Evolutionary conservation across 352 stramenopile species (phyloP), one percentile per base, ranked within the genome.

Genomic region (Phytophthora foliorum): DNA sequence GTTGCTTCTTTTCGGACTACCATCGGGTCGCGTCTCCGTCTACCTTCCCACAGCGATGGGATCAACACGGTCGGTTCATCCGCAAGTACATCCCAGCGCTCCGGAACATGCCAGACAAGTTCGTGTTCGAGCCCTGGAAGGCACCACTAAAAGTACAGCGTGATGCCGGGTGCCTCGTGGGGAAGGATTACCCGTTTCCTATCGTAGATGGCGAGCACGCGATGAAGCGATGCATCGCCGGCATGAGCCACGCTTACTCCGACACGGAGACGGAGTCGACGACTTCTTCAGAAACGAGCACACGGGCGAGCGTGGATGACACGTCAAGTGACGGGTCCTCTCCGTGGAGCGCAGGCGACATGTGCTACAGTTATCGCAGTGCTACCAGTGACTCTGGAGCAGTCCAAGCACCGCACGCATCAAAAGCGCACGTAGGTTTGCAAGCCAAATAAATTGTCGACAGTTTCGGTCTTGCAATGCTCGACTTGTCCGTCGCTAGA

Each of bases 121-220:
- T 98, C 75, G 98, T 99, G 45, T 99, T 98, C 65, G 96, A 99
- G 75, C 97, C 97, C 2, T 99, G 97, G 97, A 98, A 96, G 42
- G 96, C 97, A 11, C 92, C 97, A 2, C 27, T 92, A 8, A 83
- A 75, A 58, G 84, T 98, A 14, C 95, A 98, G 66, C 81, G 92
- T 52, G 77, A 86, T 7, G 84, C 81, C 21, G 88, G 81, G 4
- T 98, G 93, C 67, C 80, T 98, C 27, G 89, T 98, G 14, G 97
- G 97, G 11, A 92, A 93, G 56, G 84, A 98, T 74, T 99, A 99
- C 63, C 97, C 97, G 1, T 89, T 95, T 59, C 96, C 94, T 14
- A 98, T 99, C 44, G 92, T 99, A 16, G 97, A 99, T 63, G 89
- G 96, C 66, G 88, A 92, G 41, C 76, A 78, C 1, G 89, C 90